Evolutionary conservation across 768 basidiomycete species (phyloP).

Genomic region (Lentinula sp.): DNA sequence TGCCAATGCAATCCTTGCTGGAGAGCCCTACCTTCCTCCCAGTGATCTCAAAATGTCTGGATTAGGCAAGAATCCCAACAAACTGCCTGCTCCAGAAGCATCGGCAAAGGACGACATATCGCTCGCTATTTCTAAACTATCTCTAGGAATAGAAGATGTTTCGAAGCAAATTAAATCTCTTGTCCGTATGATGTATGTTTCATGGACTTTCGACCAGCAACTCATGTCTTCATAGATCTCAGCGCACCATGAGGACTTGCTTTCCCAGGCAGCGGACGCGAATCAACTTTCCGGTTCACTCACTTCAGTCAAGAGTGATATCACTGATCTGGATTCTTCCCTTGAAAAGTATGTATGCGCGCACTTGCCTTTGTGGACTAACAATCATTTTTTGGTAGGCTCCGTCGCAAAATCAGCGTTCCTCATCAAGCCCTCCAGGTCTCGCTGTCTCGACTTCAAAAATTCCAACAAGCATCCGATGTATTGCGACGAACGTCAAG

Average conservation of each 20-base stretch:
- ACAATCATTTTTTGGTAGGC: conserved; percentile 33
- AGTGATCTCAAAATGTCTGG: conserved; percentile 23
- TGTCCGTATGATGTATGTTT: conserved; percentile 35
- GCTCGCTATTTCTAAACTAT: conserved; percentile 82
- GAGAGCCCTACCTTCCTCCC: conserved; percentile 61
- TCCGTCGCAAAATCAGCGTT: conserved; percentile 78
- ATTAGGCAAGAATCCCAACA: conserved; percentile 18
- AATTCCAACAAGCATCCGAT: conserved; percentile 79
- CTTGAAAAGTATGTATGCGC: conserved; percentile 59
- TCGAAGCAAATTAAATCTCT: conserved; percentile 83
- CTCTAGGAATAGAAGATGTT: conserved; percentile 85
- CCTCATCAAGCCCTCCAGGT: conserved; percentile 74
- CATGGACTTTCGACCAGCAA: neutral
- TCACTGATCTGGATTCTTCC: conserved; percentile 69
- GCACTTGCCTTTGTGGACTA: conserved; percentile 13
- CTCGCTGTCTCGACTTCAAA: conserved; percentile 67
- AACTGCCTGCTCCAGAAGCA: conserved; percentile 39
- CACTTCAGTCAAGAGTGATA: conserved; percentile 56
- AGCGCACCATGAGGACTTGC: conserved; percentile 72
- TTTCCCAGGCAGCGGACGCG: conserved; percentile 78
- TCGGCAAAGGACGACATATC: conserved; percentile 81
- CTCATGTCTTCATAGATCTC: conserved; percentile 51
- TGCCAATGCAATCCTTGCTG: conserved; percentile 85
- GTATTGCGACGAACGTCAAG: conserved; percentile 78
- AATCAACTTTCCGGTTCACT: conserved; percentile 68